Base-by-base conservation (phyloP, 305 asterid genomes). In the Caryopteris hybrid region DNA sequence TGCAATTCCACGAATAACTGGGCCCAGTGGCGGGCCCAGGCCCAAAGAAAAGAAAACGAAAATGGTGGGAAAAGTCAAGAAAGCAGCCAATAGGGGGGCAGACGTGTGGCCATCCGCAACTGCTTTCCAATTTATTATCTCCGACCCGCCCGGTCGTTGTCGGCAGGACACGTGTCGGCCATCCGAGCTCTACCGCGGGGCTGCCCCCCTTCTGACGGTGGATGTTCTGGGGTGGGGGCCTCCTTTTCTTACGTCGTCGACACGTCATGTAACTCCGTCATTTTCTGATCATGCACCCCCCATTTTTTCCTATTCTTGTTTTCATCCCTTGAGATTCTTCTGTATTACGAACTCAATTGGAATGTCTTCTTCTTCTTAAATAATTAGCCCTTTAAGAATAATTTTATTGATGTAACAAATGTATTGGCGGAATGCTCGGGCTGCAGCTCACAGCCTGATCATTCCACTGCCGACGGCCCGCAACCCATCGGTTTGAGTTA, bases 81-180 rank as follows among this genome's bases (percentile, higher is more conserved):
- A 48, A 60, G 46, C 8, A 72, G 76, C 92, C 95, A 86, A 86
- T 88, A 54, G 57, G 80, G 61, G 38, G 3, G 78, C 72, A 86
- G 95, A 72, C 90, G 88, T 86, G 86, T 78, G 81, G 76, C 76
- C 69, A 61, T 81, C 74, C 63, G 45, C 79, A 77, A 79, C 88
- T 72, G 68, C 86, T 61, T 83, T 83, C 84, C 60, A 45, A 79
- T 68, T 80, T 74, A 78, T 67, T 83, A 75, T 74, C 74, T 76
- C 82, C 73, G 78, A 52, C 72, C 77, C 78, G 57, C 66, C 7
- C 78, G 72, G 81, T 80, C 86, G 75, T 23, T 81, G 88, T 88
- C 90, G 82, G 85, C 65, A 79, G 81, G 74, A 79, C 95, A 82
- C 87, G 90, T 82, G 84, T 85, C 87, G 75, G 0, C 0, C 8